These are phyloP conservation scores for Bolboschoenus planiculmis DNA, from an alignment of 176 grass and related monocot genomes.

Conservation along the genomic window DNA sequence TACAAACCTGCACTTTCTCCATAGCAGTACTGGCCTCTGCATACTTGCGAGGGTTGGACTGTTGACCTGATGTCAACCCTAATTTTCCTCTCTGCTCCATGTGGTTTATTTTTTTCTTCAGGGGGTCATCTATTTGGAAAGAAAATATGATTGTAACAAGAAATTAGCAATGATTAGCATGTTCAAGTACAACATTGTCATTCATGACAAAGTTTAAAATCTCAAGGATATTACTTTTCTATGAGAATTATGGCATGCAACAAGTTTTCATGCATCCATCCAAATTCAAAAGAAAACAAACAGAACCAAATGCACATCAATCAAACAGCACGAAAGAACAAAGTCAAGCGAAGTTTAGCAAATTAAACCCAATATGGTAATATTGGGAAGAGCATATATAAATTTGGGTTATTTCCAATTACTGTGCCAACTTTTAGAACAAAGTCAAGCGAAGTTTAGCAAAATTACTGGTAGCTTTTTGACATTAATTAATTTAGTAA, in stretches of 20 bases:
- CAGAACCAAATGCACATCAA: background rate
- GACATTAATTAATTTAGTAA: background rate
- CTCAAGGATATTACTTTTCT: background rate
- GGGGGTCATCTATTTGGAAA: constrained; percentile 32
- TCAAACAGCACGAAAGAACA: background rate
- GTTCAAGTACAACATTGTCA: background rate
- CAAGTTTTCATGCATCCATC: background rate
- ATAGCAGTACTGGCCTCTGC: constrained; percentile 31
- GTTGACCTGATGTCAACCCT: constrained; percentile 39
- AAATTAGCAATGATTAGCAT: background rate
- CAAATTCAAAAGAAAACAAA: background rate
- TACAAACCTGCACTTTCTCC: constrained; percentile 55
- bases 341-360: background rate
- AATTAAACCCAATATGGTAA: background rate
- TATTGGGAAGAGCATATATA: background rate
- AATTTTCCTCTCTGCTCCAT: constrained; percentile 47
- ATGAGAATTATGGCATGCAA: background rate
- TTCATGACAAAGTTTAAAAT: background rate
- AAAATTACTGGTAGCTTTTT: background rate
- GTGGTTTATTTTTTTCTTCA: constrained; percentile 29
- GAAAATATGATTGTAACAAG: constrained; percentile 18
- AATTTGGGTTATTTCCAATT: background rate
- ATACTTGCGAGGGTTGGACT: constrained; percentile 25
- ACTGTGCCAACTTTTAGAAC: background rate
- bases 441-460: background rate